Evolutionary conservation across 2,329 filamentous ascomycete genomes (phyloP).

Genomic region (Pseudogymnoascus verrucosus): DNA sequence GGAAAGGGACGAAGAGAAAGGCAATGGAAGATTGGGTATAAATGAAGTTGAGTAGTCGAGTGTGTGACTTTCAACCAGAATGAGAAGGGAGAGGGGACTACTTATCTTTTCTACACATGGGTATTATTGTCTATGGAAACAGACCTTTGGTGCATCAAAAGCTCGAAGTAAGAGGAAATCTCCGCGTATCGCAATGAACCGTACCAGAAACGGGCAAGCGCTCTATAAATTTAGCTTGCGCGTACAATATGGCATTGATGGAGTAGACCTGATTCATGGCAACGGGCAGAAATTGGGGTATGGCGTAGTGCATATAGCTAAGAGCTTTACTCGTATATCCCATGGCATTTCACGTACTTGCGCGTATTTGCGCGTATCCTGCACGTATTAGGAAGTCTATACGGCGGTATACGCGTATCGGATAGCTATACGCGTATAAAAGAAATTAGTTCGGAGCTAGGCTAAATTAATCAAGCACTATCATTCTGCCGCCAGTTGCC

Average conservation of each 20-base stretch:
- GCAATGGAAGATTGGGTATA: neutral
- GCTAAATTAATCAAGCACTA: neutral
- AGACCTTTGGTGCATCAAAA: neutral
- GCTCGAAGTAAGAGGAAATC: neutral
- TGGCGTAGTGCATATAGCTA: neutral
- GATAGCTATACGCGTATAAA: neutral
- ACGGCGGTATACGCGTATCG: neutral
- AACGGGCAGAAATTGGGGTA: neutral
- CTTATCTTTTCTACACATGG: neutral
- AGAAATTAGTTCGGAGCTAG: neutral
- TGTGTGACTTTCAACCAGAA: neutral
- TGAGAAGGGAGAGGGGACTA: neutral
- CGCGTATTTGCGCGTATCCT: too few relatives aligned
- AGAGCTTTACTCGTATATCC: neutral
- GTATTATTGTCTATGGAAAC: neutral
- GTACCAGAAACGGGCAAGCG: neutral
- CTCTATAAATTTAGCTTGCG: neutral
- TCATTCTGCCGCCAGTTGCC: neutral
- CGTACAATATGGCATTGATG: neutral
- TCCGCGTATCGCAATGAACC: neutral
- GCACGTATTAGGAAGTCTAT: neutral
- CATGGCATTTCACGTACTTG: neutral
- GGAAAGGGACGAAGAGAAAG: neutral
- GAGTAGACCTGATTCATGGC: neutral
- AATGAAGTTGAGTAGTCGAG: neutral